Base-by-base conservation (phyloP, 106 monocot species). In the Platanthera guangdongensis region DNA sequence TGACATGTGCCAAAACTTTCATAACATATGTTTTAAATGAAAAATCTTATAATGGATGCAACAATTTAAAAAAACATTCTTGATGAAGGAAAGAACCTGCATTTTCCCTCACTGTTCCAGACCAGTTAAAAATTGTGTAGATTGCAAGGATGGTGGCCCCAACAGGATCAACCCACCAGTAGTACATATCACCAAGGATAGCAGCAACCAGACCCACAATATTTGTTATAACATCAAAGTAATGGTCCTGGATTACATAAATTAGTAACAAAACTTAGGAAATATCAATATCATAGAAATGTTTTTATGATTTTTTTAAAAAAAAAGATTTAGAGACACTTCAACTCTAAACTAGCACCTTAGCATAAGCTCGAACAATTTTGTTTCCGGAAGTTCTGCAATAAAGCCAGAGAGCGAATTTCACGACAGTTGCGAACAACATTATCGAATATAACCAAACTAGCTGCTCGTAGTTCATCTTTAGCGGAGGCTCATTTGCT, bases 161-260 rank as follows among this genome's bases (percentile, higher is more conserved):
- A 57, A 67, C 76, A 47, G 96, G 96, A 63, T 97, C 96, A 71
- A 97, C 87, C 96, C 96, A 97, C 96, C 96, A 93, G 72, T 82
- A 93, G 79, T 81, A 86, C 79, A 83, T 93, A 81, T 97, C 87
- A 57, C 85, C 96, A 80, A 93, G 96, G 84, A 97, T 86, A 76
- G 96, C 91, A 81, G 96, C 91, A 78, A 80, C 89, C 73, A 97
- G 73, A 11, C 96, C 96, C 52, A 93, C 80, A 78, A 91, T 80
- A 77, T 97, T 97, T 32, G 96, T 97, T 50, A 97, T 83, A 30
- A 97, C 96, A 82, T 97, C 96, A 78, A 91, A 97, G 76, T 89
- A 97, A 79, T 97, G 96, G 77, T 93, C 96, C 96, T 97, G 75
- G 6, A 62, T 51, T 28, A 47, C 73, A 64, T 28, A 77, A 4